Evolutionary conservation across 192 early-diverging fungal genomes (phyloP).

Genomic region (Linnemannia elongata): DNA sequence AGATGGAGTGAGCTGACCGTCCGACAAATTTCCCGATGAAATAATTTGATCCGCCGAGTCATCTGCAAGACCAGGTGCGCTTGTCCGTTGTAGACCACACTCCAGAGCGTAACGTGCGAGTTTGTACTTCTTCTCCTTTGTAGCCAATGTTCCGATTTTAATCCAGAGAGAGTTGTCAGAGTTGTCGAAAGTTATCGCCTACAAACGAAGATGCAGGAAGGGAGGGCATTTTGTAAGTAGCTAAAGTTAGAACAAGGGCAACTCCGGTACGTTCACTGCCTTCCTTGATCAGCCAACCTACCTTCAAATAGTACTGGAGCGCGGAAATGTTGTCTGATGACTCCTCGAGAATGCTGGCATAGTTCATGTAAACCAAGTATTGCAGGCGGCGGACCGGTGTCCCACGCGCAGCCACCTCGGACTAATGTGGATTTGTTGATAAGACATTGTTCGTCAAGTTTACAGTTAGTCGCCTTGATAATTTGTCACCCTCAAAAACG

Average conservation of each 20-base stretch:
- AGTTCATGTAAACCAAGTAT: conserved; percentile 66
- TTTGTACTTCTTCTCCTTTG: conserved; percentile 40
- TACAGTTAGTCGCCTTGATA: background rate
- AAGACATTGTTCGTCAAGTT: background rate
- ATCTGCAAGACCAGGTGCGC: background rate
- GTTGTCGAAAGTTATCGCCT: conserved; percentile 42
- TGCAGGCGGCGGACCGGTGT: conserved; percentile 59
- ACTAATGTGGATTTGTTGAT: conserved; percentile 12
- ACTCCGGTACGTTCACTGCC: background rate
- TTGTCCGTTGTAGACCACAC: conserved; percentile 20
- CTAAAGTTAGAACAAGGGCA: background rate
- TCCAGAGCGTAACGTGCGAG: conserved; percentile 48
- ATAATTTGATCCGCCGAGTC: background rate
- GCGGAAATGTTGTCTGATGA: conserved; percentile 44
- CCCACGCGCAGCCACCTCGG: conserved; percentile 38
- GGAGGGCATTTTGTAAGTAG: background rate
- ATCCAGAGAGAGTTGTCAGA: conserved; percentile 47
- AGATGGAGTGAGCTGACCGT: conserved; percentile 41
- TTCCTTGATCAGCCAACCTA: conserved; percentile 10
- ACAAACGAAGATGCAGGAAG: background rate
- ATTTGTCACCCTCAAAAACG: no score
- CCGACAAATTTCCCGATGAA: background rate
- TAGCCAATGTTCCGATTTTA: conserved; percentile 43
- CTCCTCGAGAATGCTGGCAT: conserved; percentile 62
- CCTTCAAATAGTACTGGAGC: conserved; percentile 61